Base-by-base conservation (phyloP, 2,329 filamentous ascomycete species). In the Fusarium sp. region DNA sequence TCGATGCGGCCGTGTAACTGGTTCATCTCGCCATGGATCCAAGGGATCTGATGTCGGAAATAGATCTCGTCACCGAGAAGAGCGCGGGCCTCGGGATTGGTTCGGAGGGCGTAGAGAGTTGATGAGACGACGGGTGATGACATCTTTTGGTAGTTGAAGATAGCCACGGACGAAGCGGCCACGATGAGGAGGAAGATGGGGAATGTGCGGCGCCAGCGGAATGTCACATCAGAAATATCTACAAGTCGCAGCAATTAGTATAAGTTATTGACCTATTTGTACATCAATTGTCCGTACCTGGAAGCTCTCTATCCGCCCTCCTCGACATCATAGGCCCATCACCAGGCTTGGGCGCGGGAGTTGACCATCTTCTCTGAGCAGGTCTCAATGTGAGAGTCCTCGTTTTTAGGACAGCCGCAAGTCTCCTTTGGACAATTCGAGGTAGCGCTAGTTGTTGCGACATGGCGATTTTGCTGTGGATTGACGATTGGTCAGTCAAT, bases 141-240 rank as follows among this genome's bases (percentile, higher is more conserved):
- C 59, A 90, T 89, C 80, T 97, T 97, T 80, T 99, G 95, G 87
- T 99, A 98, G 86, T 99, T 99, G 91, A 99, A 98, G 80, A 99
- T 97, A 72, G 91, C 93, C 63, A 97, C 83, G 70, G 90, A 90
- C 71, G 90, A 91, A 57, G 86, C 84, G 49, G 88, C 86, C 72
- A 97, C 88, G 67, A 93, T 83, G 67, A 87, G 80, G 54, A 91
- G 78, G 85, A 98, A 98, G 77, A 97, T 82, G 55, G 95, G 95
- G 34, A 97, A 80, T 1, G 93, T 93, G 73, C 87, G 87, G 57
- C 85, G 77, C 91, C 92, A 94, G 72, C 85, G 84, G 77, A 88
- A 87, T 49, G 76, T 77, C 58, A 80, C 77, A 59, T 81, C 77
- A 55, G 80, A 74, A 60, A 85, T 74, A 69, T 83, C 82, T 83